A percentile compares a stretch with the other conserved stretches of the same genome.
These are phyloP conservation scores for Acacia acuminata DNA, from an alignment of 306 rosid genomes.

Conservation along the genomic window DNA sequence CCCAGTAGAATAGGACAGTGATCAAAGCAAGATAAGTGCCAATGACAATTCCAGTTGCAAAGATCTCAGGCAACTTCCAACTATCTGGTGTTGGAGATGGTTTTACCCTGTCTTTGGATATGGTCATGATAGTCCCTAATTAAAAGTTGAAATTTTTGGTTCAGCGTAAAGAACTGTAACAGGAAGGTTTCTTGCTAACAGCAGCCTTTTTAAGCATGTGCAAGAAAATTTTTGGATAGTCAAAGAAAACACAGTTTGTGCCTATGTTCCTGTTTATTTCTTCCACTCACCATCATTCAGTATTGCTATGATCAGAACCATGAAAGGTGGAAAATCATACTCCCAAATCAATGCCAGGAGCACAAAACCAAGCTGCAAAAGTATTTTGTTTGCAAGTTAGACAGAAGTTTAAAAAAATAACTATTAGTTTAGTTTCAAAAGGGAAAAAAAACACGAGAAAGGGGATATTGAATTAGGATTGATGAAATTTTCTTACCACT, in stretches of 20 bases:
- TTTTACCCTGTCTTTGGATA: conserved; percentile 80
- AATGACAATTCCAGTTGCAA: conserved; percentile 82
- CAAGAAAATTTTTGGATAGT: neutral
- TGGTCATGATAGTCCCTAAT: conserved; percentile 87
- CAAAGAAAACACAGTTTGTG: conserved; percentile 14
- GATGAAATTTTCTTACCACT: conserved; percentile 59
- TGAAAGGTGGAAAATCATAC: conserved; percentile 91
- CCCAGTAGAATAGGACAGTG: conserved; percentile 75
- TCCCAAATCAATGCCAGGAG: conserved; percentile 90
- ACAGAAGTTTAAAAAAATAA: conserved; percentile 4
- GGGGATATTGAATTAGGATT: conserved; percentile 22
- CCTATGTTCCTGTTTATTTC: neutral
- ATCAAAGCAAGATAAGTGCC: conserved; percentile 86
- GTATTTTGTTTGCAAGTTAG: conserved; percentile 11
- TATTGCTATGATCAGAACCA: conserved; percentile 87
- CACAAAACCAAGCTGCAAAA: conserved; percentile 84
- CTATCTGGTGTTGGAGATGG: conserved; percentile 89
- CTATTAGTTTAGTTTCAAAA: neutral
- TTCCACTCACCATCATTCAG: conserved; percentile 66
- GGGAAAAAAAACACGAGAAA: neutral
- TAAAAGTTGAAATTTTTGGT: neutral
- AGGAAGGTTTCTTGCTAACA: neutral
- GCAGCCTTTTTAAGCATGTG: neutral
- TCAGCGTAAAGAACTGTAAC: neutral
- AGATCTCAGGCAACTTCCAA: conserved; percentile 88